A percentile compares a stretch with the other conserved stretches of the same genome.
phyloP scores from a whole-genome alignment of 257 asterid species.

The Solanum okadae region DNA sequence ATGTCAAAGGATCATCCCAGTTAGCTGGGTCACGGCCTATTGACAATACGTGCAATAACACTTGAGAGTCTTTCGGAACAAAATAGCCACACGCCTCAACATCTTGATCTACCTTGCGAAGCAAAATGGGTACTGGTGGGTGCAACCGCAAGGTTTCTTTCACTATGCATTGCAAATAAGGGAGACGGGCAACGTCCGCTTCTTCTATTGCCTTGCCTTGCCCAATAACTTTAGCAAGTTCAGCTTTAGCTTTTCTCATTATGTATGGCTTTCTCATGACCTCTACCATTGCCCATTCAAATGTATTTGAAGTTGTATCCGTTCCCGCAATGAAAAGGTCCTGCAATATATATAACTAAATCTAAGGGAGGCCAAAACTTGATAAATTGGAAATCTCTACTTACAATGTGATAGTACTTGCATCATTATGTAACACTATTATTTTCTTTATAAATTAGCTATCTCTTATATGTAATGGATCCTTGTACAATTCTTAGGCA shows the following conservation, averaged over 20 bases:
- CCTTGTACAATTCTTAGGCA: background rate
- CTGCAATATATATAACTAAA: constrained; percentile 7
- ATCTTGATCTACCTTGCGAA: constrained; percentile 41
- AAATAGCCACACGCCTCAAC: constrained; percentile 40
- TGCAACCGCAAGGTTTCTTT: constrained; percentile 60
- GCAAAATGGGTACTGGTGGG: constrained; percentile 65
- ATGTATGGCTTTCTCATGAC: constrained; percentile 37
- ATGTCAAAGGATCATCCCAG: constrained; percentile 48
- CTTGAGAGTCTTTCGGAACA: constrained; percentile 42
- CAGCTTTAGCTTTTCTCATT: constrained; percentile 38
- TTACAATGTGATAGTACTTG: background rate
- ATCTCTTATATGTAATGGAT: background rate
- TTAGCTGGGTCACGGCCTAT: constrained; percentile 46
- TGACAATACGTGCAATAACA: constrained; percentile 50
- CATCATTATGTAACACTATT: background rate
- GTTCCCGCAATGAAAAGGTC: constrained; percentile 65
- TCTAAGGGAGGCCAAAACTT: background rate
- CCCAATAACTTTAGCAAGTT: constrained; percentile 44
- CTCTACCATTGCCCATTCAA: constrained; percentile 87
- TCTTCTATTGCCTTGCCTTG: constrained; percentile 41
- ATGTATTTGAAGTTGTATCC: constrained; percentile 52
- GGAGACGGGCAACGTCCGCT: constrained; percentile 33
- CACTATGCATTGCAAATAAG: constrained; percentile 42
- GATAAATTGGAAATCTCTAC: background rate
- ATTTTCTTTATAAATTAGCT: background rate